phyloP scores from a whole-genome alignment of 1,284 basidiomycete genomes.

The Afroboletus lepidellus region DNA sequence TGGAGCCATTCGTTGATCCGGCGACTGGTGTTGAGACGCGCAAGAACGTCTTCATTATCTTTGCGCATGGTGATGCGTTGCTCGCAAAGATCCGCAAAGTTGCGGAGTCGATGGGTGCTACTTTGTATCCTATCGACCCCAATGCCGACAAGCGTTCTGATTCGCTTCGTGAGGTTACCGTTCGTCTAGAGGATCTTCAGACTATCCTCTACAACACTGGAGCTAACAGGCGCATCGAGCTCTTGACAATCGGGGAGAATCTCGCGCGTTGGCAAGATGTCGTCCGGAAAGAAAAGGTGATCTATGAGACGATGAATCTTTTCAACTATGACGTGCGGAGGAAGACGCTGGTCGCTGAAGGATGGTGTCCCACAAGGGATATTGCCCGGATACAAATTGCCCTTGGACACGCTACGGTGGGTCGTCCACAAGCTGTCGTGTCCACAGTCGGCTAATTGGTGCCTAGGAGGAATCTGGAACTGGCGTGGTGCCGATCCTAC shows the following conservation, averaged over 20 bases:
- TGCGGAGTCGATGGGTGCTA: slow-evolving; percentile 97
- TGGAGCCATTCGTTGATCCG: slow-evolving; percentile 89
- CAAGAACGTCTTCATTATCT: slow-evolving; percentile 99
- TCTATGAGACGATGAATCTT: slow-evolving; percentile 92
- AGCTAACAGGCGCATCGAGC: slow-evolving; percentile 81
- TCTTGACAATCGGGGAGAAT: slow-evolving; percentile 84
- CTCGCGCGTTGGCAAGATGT: slow-evolving; percentile 93
- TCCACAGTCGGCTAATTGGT: background rate
- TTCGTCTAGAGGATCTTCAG: slow-evolving; percentile 90
- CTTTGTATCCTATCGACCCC: slow-evolving; percentile 93
- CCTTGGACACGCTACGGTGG: slow-evolving; percentile 86
- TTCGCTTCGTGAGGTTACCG: slow-evolving; percentile 85
- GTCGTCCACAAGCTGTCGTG: slow-evolving; percentile 24
- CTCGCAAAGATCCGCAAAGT: slow-evolving; percentile 98
- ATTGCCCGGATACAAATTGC: slow-evolving; percentile 86
- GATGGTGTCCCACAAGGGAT: slow-evolving; percentile 95
- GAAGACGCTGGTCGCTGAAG: slow-evolving; percentile 96
- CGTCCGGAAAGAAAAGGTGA: slow-evolving; percentile 92
- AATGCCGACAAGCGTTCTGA: slow-evolving; percentile 91
- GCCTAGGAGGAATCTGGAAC: slow-evolving; percentile 89
- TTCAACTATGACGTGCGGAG: slow-evolving; percentile 93
- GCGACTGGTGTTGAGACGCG: slow-evolving; percentile 77
- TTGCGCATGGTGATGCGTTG: slow-evolving; percentile 93
- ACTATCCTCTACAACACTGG: slow-evolving; percentile 90
- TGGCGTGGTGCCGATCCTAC: slow-evolving; percentile 87